These are phyloP conservation scores for Hypoxylon sp. DNA, from an alignment of 2,329 filamentous ascomycete genomes.

Conservation along the genomic window DNA sequence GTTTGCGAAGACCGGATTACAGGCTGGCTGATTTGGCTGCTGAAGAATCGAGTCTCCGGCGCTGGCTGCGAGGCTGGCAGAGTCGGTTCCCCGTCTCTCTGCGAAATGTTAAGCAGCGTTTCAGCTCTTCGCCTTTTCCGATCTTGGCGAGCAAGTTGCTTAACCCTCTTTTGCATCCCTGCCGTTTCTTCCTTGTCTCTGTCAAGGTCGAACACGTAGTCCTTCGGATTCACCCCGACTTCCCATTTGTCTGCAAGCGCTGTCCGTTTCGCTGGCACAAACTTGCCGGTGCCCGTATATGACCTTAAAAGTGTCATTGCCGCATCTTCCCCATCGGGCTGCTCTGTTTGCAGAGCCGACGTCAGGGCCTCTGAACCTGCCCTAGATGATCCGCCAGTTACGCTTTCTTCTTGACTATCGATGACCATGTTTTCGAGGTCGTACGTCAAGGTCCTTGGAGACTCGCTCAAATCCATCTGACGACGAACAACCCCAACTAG, in stretches of 20 bases:
- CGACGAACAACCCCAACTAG: constrained; percentile 37
- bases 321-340: constrained; percentile 36
- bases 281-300: constrained; percentile 44
- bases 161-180: constrained; percentile 39
- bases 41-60: constrained; percentile 36
- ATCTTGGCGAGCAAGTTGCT: constrained; percentile 38
- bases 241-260: constrained; percentile 44
- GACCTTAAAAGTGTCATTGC: constrained; percentile 42
- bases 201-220: constrained; percentile 44
- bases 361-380: constrained; percentile 33
- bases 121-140: constrained; percentile 45
- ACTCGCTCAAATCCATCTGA: constrained; percentile 12
- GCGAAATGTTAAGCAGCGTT: constrained; percentile 40
- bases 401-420: constrained; percentile 39
- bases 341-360: constrained; percentile 26
- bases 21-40: constrained; percentile 39
- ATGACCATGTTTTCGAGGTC: constrained; percentile 35
- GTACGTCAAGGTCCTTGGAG: constrained; percentile 14
- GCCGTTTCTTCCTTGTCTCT: constrained; percentile 39
- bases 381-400: constrained; percentile 32
- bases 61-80: constrained; percentile 42
- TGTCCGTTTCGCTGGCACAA: constrained; percentile 34
- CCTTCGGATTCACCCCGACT: constrained; percentile 35
- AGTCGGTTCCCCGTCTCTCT: constrained; percentile 35
- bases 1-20: constrained; percentile 33